Evolutionary conservation across 2,329 filamentous ascomycete genomes (phyloP).

Genomic region (Pseudogymnoascus destructans): DNA sequence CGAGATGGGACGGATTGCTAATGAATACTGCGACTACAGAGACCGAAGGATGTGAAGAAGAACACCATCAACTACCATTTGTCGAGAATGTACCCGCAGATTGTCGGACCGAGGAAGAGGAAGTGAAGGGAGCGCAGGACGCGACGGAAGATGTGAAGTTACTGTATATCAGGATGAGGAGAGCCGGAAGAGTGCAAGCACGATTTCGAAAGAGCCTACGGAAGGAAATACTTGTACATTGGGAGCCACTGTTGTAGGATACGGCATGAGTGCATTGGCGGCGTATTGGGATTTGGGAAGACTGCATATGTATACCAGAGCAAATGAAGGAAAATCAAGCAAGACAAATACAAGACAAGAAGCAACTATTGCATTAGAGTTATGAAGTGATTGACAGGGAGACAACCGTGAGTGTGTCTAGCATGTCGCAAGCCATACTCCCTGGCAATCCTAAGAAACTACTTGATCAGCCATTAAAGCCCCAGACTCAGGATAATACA

Average conservation of each 20-base stretch:
- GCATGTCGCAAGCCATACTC: background rate
- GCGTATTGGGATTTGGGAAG: constrained; percentile 9
- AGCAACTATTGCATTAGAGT: background rate
- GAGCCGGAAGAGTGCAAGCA: background rate
- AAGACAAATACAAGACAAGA: background rate
- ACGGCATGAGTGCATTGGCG: constrained; percentile 1
- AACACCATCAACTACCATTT: constrained; percentile 89
- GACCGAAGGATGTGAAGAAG: constrained; percentile 44
- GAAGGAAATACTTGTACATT: background rate
- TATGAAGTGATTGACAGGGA: background rate
- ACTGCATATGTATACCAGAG: constrained; percentile 4
- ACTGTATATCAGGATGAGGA: constrained; percentile 2
- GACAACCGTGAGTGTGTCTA: background rate
- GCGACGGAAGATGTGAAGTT: background rate
- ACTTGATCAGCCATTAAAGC: background rate
- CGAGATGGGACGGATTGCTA: constrained; percentile 7
- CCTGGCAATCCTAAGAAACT: background rate
- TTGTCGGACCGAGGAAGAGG: constrained; percentile 59
- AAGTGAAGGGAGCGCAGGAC: constrained; percentile 29
- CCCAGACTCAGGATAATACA: background rate
- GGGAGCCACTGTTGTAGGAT: constrained; percentile 7
- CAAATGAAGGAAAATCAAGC: background rate
- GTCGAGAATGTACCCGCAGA: constrained; percentile 58
- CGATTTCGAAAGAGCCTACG: background rate
- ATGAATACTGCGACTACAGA: constrained; percentile 30